phyloP scores from a whole-genome alignment of 176 grass and related monocot genomes.

The Oryza longistaminata region DNA sequence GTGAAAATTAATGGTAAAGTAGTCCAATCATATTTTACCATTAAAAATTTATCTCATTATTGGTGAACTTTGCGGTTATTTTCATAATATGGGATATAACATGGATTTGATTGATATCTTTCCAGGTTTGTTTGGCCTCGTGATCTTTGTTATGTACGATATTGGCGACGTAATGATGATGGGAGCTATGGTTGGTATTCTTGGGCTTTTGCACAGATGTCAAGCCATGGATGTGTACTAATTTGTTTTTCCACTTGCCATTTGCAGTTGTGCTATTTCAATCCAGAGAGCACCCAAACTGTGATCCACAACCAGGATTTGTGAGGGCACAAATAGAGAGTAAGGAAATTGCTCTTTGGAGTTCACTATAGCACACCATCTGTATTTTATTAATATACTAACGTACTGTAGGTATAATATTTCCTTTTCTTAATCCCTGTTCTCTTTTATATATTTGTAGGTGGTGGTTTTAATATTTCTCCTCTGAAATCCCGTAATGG shows the following conservation, averaged over 20 bases:
- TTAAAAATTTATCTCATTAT: slow-evolving; percentile 23
- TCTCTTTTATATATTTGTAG: slow-evolving; percentile 46
- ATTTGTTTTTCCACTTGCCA: slow-evolving; percentile 29
- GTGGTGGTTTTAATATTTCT: slow-evolving; percentile 96
- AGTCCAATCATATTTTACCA: slow-evolving; percentile 22
- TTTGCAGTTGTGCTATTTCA: slow-evolving; percentile 91
- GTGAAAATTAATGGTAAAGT: no score
- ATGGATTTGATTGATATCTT: slow-evolving; percentile 33
- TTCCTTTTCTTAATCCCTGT: neutral
- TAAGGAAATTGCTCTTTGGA: slow-evolving; percentile 36
- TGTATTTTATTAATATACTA: no score
- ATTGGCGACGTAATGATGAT: slow-evolving; percentile 99
- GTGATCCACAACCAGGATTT: slow-evolving; percentile 93
- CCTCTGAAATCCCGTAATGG: slow-evolving; percentile 81
- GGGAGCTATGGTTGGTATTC: slow-evolving; percentile 93
- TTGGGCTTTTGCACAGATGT: slow-evolving; percentile 10
- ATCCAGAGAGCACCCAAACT: slow-evolving; percentile 95
- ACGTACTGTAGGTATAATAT: no score
- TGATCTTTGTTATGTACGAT: slow-evolving; percentile 94
- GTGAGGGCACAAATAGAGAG: slow-evolving; percentile 96
- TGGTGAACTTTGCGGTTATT: slow-evolving; percentile 10
- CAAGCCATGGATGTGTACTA: neutral
- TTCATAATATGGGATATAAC: slow-evolving; percentile 19
- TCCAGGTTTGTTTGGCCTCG: slow-evolving; percentile 90
- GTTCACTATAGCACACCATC: slow-evolving; percentile 5